These are phyloP conservation scores for Lyophyllum atratum DNA, from an alignment of 768 basidiomycete genomes.

Conservation along the genomic window DNA sequence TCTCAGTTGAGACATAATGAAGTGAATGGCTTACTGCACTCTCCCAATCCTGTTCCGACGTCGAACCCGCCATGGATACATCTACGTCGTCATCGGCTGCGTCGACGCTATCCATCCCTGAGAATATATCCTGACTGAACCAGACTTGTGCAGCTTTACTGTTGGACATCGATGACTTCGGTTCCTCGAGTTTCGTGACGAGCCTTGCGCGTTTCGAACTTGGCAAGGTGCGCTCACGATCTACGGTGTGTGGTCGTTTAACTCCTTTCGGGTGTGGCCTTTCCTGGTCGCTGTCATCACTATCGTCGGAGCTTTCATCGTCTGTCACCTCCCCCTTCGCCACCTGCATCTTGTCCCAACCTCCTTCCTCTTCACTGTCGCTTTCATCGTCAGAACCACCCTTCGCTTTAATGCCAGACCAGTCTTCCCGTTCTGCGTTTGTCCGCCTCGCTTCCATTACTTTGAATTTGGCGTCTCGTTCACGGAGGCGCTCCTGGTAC, in stretches of 20 bases:
- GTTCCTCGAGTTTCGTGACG: conserved; percentile 46
- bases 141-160: conserved; percentile 79
- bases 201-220: conserved; percentile 55
- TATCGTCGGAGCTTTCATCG: conserved; percentile 53
- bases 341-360: conserved; percentile 69
- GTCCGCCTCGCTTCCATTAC: conserved; percentile 76
- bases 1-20: not conserved
- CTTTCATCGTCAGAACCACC: conserved; percentile 28
- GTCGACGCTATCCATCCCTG: conserved; percentile 53
- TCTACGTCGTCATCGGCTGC: conserved; percentile 29
- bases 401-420: conserved; percentile 67
- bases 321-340: conserved; percentile 56
- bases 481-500: conserved; percentile 78
- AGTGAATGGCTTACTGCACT: conserved; percentile 12
- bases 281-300: conserved; percentile 26
- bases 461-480: conserved; percentile 86
- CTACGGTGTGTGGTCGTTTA: conserved; percentile 48
- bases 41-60: conserved; percentile 22
- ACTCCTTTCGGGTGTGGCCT: conserved; percentile 18
- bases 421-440: conserved; percentile 76
- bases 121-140: conserved; percentile 94
- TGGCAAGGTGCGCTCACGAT: conserved; percentile 17
- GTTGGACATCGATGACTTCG: conserved; percentile 29
- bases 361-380: conserved; percentile 55
- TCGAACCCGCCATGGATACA: conserved; percentile 16